Base-by-base conservation (phyloP, 495 filamentous ascomycete genomes). In the Penicillium dipodomyicola region DNA sequence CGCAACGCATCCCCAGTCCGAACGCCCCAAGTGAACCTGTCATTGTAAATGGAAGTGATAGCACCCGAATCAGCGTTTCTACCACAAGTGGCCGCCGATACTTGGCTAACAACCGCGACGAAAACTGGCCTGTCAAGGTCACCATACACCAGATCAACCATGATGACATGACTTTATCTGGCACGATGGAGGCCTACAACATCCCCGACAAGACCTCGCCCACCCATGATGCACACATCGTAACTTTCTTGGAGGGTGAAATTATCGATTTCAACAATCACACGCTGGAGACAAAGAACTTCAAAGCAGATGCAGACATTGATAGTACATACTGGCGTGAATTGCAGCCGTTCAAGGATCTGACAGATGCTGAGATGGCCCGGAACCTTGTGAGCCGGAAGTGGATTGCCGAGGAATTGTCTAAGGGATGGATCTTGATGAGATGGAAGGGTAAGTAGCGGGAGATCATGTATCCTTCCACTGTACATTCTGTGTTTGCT, bases 141-240 rank as follows among this genome's bases (percentile, higher is more conserved):
- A 87, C 82, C 23, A 83, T 90, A 51, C 85, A 90, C 63, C 76
- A 80, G 49, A 80, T 90, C 59, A 84, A 90, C 67, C 81, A 83
- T 57, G 65, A 71, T 2, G 75, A 72, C 14, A 85, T 87, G 83
- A 85, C 82, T 8, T 65, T 89, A n/a, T 79, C 85, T 15, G 87
- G 87, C 5, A 89, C 87, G 3, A 91, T 91, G 87, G 86, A 89
- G 72, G 87, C 87, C 11, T 89, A 85, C 75, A 84, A 89, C 60
- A 87, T 87, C n/a, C 88, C 82, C 12, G 80, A 79, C 59, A 81
- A 79, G 65, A 70, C 71, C 11, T 78, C 76, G 2, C 76, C 76
- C 14, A 78, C 76, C 0, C 74, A 78, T n/a, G 82, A 80, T 49
- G 80, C 83, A 10, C 82, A 83, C 50, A 89, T 90, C 47, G 82